These are phyloP conservation scores for Dryadomyces quercivorus DNA, from an alignment of 2,329 filamentous ascomycete species.

Conservation along the genomic window DNA sequence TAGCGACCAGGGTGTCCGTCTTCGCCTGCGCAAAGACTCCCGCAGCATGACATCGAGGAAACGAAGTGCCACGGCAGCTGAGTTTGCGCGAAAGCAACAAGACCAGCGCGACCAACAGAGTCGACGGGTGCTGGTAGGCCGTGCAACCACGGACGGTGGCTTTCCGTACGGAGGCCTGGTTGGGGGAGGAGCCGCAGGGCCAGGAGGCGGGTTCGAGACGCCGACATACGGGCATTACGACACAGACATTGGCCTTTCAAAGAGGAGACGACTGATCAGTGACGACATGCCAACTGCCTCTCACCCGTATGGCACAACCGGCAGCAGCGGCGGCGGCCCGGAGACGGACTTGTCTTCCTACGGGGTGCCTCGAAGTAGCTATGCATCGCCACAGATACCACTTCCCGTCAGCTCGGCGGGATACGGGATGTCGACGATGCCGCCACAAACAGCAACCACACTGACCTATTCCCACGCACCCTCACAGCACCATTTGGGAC, in stretches of 20 bases:
- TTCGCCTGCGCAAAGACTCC: slow-evolving; percentile 74
- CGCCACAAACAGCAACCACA: background rate
- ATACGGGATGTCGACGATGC: slow-evolving; percentile 5
- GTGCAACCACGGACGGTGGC: background rate
- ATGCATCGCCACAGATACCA: slow-evolving; percentile 1
- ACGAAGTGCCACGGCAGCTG: slow-evolving; percentile 22
- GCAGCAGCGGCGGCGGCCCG: background rate
- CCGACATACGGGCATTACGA: slow-evolving; percentile 5
- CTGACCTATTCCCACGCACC: background rate
- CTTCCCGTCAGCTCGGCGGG: slow-evolving; percentile 8
- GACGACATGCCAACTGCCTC: slow-evolving; percentile 1
- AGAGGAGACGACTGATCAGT: slow-evolving; percentile 8
- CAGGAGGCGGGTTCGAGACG: slow-evolving; percentile 2
- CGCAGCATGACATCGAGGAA: slow-evolving; percentile 41
- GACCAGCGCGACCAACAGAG: slow-evolving; percentile 3
- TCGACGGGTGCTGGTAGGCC: slow-evolving; percentile 1
- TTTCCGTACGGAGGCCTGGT: slow-evolving; percentile 2
- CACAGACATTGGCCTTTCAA: background rate
- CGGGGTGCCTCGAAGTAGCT: slow-evolving; percentile 2
- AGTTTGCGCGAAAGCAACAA: slow-evolving; percentile 13
- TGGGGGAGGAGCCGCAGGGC: background rate
- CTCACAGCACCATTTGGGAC: slow-evolving; percentile 6
- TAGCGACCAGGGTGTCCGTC: slow-evolving; percentile 74
- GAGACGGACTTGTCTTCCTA: slow-evolving; percentile 4
- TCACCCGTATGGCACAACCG: background rate